Conservation (phyloP, 1,139 yeast species). For the Taiozyma sp. region DNA sequence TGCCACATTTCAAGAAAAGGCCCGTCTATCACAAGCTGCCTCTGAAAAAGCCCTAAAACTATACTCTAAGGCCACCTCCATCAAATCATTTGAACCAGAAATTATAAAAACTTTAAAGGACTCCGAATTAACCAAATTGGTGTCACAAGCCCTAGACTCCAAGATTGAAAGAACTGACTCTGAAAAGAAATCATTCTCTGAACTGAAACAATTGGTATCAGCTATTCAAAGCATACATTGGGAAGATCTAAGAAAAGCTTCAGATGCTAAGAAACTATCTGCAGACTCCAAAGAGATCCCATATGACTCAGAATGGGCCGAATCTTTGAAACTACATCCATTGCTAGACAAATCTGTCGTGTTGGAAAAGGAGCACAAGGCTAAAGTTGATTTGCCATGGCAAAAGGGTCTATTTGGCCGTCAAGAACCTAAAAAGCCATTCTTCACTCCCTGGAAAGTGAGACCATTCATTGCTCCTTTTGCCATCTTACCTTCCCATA, state of each 20-base stretch:
- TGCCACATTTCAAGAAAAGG: slow-evolving; percentile 7
- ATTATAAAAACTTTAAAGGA: slow-evolving; percentile 11
- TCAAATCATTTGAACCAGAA: slow-evolving; percentile 15
- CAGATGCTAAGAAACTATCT: slow-evolving; percentile 23
- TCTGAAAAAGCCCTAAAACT: slow-evolving; percentile 20
- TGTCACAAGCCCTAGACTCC: slow-evolving; percentile 10
- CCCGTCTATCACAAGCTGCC: slow-evolving; percentile 12
- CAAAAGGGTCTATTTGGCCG: slow-evolving; percentile 73
- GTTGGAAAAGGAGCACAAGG: slow-evolving; percentile 49
- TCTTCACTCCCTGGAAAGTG: slow-evolving; percentile 96
- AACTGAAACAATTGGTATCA: slow-evolving; percentile 20
- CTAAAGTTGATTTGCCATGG: slow-evolving; percentile 58
- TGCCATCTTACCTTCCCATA: slow-evolving; percentile 86
- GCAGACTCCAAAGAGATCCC: slow-evolving; percentile 27
- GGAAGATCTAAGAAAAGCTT: slow-evolving; percentile 25
- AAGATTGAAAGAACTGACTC: slow-evolving; percentile 12
- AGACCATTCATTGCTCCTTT: slow-evolving; percentile 91
- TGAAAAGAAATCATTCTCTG: slow-evolving; percentile 17
- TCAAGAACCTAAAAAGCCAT: slow-evolving; percentile 68
- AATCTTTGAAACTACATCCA: slow-evolving; percentile 44
- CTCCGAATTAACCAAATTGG: slow-evolving; percentile 7
- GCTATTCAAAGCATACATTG: slow-evolving; percentile 22
- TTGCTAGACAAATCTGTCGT: slow-evolving; percentile 49
- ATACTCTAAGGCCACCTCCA: slow-evolving; percentile 12
- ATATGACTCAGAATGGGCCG: slow-evolving; percentile 55